Evolutionary conservation across 345 rosid species (phyloP), one percentile per base, ranked within the genome.

Genomic region (Microthlaspi erraticum): DNA sequence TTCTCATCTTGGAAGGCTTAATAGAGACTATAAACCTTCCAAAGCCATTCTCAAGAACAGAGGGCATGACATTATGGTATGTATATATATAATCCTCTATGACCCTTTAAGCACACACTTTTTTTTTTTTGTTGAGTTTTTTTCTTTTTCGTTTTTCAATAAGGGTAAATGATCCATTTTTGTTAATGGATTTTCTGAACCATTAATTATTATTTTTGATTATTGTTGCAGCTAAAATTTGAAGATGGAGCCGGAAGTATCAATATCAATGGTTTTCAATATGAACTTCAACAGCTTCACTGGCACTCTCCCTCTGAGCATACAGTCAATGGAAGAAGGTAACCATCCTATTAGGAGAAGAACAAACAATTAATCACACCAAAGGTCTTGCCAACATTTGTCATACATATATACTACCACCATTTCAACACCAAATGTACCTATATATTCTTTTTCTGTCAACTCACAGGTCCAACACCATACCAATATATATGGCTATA

Each of bases 301-400:
- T 92, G 98, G 98, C 92, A 89, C 73, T 82, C 96, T 20, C 96
- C 96, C 36, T 89, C 96, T 8, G 94, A 89, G 78, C 96, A 89
- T 23, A 72, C 88, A 43, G 33, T 92, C 52, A 81, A 89, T 64
- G 91, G 91, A 68, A 81, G 78, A 55, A 89, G 85, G 94, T 63
- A 42, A n/a, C 29, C 10, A 8, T 2, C 26, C 51, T 8, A 51
- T 26, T 65, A 8, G 5, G 5, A 53, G 39, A 7, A 52, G 6
- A 17, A 31, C 5, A 14, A 33, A 8, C 6, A 12, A 37, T 1
- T 11, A 12, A 37, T 1, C 6, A 37, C 17, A 37, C 32, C 45
- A 18, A 59, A 39, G 10, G 14, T 16, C 43, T 58, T n/a, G n/a
- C n/a, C n/a, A n/a, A n/a, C n/a, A n/a, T n/a, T 23, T 23, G 2